Base-by-base conservation (phyloP, 2,329 filamentous ascomycete genomes). In the Raffaelea albimanens region DNA sequence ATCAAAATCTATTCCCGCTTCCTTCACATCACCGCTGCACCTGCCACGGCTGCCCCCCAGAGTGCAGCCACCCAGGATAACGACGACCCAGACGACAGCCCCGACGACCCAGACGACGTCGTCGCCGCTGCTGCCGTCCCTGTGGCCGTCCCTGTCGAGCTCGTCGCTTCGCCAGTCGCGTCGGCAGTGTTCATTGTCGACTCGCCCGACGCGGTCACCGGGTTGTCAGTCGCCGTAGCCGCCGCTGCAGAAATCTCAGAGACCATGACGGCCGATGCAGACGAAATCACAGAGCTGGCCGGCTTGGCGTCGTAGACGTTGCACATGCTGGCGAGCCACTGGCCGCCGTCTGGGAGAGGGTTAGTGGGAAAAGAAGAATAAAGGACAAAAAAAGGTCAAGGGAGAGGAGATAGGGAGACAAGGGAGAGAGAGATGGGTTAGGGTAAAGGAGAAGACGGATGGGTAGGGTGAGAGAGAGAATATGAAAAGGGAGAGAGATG, bases 221-320 rank as follows among this genome's bases (percentile, higher is more conserved):
- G 54, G 38, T 56, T 52, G 29, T 49, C 23, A 7, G 54, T 56
- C 2, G 54, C 53, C 38, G 53, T 56, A 3, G 51, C 48, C 10
- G 42, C 41, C 13, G 50, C 53, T 3, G 47, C 40, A 10, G 47
- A 29, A 19, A 55, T 49, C 43, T 53, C 50, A 1, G 49, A 47
- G 1, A 48, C 16, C 11, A 56, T 4, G 2, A 52, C 11, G 1
- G 44, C 33, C 20, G 52, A 53, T 4, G 55, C 55, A 10, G 43
- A 33, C 13, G 49, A 43, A 3, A 56, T 36, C 29, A 40, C 51
- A 2, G 45, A 25, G 39, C 42, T 45, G 13, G 45, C 18, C 7
- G 51, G 40, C n/a, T 23, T 34, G 2, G 46, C 25, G 31, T 39
- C 19, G 33, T 48, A 52, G 13, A 40, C 47, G 33, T 20, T 42